Percentiles rank a stretch among this genome's conserved stretches.
These are phyloP conservation scores for Kwoniella dendrophila DNA, from an alignment of 768 basidiomycete genomes.

Conservation along the genomic window DNA sequence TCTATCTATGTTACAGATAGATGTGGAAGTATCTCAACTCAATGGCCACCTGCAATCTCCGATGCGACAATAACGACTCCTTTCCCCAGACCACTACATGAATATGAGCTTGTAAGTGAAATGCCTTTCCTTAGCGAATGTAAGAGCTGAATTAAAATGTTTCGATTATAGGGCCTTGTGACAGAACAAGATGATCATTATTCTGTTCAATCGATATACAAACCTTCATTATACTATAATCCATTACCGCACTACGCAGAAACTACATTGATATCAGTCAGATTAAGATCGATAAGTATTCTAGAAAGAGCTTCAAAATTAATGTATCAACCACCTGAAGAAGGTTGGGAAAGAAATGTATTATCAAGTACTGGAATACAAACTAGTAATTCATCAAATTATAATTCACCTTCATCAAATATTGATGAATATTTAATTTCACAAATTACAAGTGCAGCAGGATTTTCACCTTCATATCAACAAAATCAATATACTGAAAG, in stretches of 20 bases:
- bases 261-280: slow-evolving; percentile 25
- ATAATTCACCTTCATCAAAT: slow-evolving; percentile 4
- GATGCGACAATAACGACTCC: slow-evolving; percentile 44
- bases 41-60: slow-evolving; percentile 37
- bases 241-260: slow-evolving; percentile 31
- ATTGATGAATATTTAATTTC: slow-evolving; percentile 40
- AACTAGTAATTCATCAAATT: background rate
- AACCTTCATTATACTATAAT: background rate
- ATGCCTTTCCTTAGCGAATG: background rate
- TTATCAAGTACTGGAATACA: background rate
- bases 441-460: slow-evolving; percentile 19
- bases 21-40: slow-evolving; percentile 35
- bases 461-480: slow-evolving; percentile 1
- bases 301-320: slow-evolving; percentile 46
- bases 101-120: slow-evolving; percentile 46
- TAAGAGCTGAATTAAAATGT: background rate
- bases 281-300: slow-evolving; percentile 34
- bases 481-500: background rate
- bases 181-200: slow-evolving; percentile 23
- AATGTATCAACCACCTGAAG: slow-evolving; percentile 43
- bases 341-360: slow-evolving; percentile 28
- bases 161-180: slow-evolving; percentile 28
- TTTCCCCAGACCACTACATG: slow-evolving; percentile 42
- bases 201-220: slow-evolving; percentile 22
- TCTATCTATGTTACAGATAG: slow-evolving; percentile 42